Conservation (phyloP, 176 grass and related monocot species). For the Oryza glumipatula region DNA sequence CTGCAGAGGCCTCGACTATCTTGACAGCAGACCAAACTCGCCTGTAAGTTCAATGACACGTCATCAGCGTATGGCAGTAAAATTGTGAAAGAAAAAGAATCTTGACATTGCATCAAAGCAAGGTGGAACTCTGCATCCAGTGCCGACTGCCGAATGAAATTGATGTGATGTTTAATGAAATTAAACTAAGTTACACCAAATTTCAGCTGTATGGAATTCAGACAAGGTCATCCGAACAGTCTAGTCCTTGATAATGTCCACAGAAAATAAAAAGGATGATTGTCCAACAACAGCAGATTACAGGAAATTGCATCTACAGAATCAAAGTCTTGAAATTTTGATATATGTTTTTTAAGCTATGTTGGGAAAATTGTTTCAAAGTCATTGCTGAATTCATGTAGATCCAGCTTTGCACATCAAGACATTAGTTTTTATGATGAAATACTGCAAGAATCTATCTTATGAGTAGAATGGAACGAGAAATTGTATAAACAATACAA, state of each 20-base stretch:
- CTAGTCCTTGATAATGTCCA: neutral
- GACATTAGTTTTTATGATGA: neutral
- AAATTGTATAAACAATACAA: neutral
- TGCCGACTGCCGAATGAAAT: neutral
- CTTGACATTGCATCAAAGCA: neutral
- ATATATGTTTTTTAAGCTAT: neutral
- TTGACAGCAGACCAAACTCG: constrained; percentile 20
- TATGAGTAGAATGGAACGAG: neutral
- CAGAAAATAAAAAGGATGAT: neutral
- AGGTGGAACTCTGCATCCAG: neutral
- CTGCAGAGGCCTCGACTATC: constrained; percentile 2
- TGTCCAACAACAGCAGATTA: neutral
- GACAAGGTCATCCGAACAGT: neutral
- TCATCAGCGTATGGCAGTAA: neutral
- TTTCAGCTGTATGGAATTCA: neutral
- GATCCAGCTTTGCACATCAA: constrained; percentile 4
- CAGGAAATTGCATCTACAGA: neutral
- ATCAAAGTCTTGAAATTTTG: constrained; percentile 16
- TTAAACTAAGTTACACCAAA: neutral
- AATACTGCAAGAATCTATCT: neutral
- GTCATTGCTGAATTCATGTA: neutral
- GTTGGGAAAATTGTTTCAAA: constrained; percentile 1
- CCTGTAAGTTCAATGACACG: constrained; percentile 31
- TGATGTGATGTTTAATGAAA: neutral
- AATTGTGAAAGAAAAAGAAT: neutral